Base-by-base conservation (phyloP, 306 rosid genomes). In the Trifolium subterraneum region DNA sequence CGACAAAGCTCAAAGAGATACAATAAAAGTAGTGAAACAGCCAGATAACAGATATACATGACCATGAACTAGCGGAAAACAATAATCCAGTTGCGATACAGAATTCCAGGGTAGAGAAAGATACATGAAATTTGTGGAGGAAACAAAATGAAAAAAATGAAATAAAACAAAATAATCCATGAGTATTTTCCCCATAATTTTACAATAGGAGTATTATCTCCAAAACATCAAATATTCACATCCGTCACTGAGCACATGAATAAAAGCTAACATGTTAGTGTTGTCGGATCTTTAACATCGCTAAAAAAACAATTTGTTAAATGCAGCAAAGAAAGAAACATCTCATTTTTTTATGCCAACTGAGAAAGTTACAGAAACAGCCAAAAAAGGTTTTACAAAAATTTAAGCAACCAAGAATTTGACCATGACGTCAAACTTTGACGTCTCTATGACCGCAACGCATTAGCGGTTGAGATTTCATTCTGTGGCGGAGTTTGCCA, bases 111-210 rank as follows among this genome's bases (percentile, higher is more conserved):
- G 58, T 29, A 41, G 22, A 11, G 33, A 51, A 66, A 23, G n/a
- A 38, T 52, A 8, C 77, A 47, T 58, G 50, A 68, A 51, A 22
- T 22, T 14, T 59, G 12, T 41, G 74, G 36, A 48, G 6, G 70
- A 72, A 65, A 36, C 29, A 38, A 31, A 31, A 72, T 14, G 54
- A 22, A 19, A 45, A 29, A 14, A 42, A 18, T 44, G 4, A 50
- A 67, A 22, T 8, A 36, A 68, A 56, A 64, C n/a, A 64, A 5
- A 41, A 2, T 55, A 16, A 39, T 2, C 72, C 20, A 64, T 52
- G 59, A 52, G 13, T 52, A 52, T 52, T 52, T 52, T 52, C 4
- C 14, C 25, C 27, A 52, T 27, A 52, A 18, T 4, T 19, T 52
- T 52, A 18, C 16, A 52, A 42, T 18, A 52, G 0, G 4, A 18